These are phyloP conservation scores for Physcia stellaris DNA, from an alignment of 495 filamentous ascomycete genomes.

Conservation along the genomic window DNA sequence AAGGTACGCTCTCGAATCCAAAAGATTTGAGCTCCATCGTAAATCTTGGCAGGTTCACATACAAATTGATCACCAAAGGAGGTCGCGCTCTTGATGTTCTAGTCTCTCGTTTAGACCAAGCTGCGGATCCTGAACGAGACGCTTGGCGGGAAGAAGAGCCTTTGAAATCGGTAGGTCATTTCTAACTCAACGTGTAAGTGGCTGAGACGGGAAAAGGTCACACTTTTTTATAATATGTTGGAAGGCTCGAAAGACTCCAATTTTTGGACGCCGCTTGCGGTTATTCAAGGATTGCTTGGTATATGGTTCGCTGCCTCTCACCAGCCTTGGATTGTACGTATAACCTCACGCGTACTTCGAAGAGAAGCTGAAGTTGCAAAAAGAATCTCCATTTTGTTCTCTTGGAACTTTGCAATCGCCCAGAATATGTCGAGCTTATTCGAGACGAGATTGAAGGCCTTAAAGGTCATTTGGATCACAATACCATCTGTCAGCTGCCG, in stretches of 20 bases:
- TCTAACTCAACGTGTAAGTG: not conserved
- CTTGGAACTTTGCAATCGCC: conserved; percentile 3
- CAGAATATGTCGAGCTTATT: conserved; percentile 7
- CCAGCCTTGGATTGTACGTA: conserved; percentile 12
- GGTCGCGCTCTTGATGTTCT: conserved; percentile 2
- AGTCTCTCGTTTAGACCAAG: not conserved
- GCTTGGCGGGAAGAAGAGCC: not conserved
- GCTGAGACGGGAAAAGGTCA: conserved; percentile 2
- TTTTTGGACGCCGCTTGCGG: conserved; percentile 8
- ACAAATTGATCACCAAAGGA: not conserved
- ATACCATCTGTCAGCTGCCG: not conserved
- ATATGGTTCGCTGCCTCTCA: conserved; percentile 12
- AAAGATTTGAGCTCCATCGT: too few species aligned
- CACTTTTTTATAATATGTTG: conserved; percentile 4
- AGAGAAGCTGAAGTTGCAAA: not conserved
- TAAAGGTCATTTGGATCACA: not conserved
- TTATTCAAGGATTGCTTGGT: conserved; percentile 8
- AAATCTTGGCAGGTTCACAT: too few species aligned
- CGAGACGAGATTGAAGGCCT: conserved; percentile 6
- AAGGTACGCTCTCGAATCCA: too few species aligned
- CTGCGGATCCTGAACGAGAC: not conserved
- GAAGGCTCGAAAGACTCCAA: not conserved
- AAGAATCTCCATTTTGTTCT: conserved; percentile 7
- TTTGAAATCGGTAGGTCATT: not conserved
- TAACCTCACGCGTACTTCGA: not conserved